Percentiles rank a stretch among this genome's conserved stretches.
phyloP scores from a whole-genome alignment of 2,329 filamentous ascomycete species.

The Neonectria coccinea region DNA sequence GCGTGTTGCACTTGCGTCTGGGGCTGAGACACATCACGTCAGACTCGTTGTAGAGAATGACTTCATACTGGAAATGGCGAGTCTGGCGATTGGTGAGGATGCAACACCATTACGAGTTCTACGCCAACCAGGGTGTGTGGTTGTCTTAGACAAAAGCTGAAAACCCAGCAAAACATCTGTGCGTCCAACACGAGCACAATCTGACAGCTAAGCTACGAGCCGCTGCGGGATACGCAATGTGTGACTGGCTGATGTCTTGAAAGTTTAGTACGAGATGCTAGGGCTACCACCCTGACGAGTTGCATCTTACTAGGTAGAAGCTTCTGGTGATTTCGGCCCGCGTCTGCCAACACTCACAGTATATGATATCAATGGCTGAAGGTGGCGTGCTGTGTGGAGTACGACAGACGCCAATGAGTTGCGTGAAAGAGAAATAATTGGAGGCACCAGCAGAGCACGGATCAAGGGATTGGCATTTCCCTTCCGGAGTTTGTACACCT shows the following conservation, averaged over 20 bases:
- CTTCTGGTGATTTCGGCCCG: background rate
- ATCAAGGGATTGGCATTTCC: background rate
- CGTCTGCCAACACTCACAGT: background rate
- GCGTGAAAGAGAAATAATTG: background rate
- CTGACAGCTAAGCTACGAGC: background rate
- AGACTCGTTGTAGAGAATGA: background rate
- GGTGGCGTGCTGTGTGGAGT: background rate
- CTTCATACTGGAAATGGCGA: background rate
- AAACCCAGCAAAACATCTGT: background rate
- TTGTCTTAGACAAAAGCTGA: background rate
- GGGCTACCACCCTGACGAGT: background rate
- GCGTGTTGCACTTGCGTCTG: no score
- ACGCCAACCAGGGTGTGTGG: background rate
- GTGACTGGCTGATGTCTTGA: background rate
- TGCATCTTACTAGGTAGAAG: background rate
- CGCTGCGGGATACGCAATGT: background rate
- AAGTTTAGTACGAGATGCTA: background rate
- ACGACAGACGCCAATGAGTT: background rate
- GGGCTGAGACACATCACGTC: no score
- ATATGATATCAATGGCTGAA: background rate
- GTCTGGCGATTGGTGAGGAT: no score
- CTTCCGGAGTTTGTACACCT: background rate
- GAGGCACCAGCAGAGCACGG: background rate
- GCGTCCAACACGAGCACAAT: background rate
- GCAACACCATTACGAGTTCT: background rate